phyloP scores from a whole-genome alignment of 2,329 filamentous ascomycete genomes.

The Alternaria gansuensis region DNA sequence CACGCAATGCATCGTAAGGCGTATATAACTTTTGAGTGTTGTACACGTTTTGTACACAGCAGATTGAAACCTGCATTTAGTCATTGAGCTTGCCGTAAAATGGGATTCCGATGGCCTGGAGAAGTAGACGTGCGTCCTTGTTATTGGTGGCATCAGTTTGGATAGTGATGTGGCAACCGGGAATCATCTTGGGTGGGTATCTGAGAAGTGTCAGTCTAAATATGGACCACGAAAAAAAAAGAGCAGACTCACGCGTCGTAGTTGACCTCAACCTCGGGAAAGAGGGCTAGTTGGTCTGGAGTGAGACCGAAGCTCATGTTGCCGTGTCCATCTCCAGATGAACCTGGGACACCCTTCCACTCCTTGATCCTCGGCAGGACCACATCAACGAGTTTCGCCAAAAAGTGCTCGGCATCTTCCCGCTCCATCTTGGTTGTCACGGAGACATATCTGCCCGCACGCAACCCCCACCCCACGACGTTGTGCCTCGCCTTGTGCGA shows the following conservation, averaged over 20 bases:
- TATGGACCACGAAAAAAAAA: neutral
- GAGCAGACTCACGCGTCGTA: conserved; percentile 77
- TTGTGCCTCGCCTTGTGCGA: conserved; percentile 75
- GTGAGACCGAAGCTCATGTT: conserved; percentile 86
- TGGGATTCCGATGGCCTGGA: conserved; percentile 76
- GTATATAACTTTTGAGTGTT: conserved; percentile 14
- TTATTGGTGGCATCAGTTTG: conserved; percentile 87
- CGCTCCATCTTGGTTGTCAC: conserved; percentile 80
- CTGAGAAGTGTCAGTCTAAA: conserved; percentile 49
- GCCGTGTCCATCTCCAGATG: conserved; percentile 84
- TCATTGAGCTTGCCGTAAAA: conserved; percentile 77
- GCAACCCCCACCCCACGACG: conserved; percentile 78
- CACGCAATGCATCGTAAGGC: neutral
- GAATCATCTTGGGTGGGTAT: conserved; percentile 77
- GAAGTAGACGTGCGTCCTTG: conserved; percentile 80
- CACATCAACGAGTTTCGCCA: conserved; percentile 88
- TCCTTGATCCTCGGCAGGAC: conserved; percentile 97
- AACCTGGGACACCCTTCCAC: conserved; percentile 80
- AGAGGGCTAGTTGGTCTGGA: conserved; percentile 78
- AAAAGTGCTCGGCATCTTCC: conserved; percentile 85
- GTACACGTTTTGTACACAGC: conserved; percentile 32
- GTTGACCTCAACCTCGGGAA: conserved; percentile 94
- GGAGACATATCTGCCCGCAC: conserved; percentile 74
- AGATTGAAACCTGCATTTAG: conserved; percentile 20
- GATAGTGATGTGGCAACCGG: conserved; percentile 82